Base-by-base conservation (phyloP, 1,284 basidiomycete species). In the Papiliotrema terrestris region DNA sequence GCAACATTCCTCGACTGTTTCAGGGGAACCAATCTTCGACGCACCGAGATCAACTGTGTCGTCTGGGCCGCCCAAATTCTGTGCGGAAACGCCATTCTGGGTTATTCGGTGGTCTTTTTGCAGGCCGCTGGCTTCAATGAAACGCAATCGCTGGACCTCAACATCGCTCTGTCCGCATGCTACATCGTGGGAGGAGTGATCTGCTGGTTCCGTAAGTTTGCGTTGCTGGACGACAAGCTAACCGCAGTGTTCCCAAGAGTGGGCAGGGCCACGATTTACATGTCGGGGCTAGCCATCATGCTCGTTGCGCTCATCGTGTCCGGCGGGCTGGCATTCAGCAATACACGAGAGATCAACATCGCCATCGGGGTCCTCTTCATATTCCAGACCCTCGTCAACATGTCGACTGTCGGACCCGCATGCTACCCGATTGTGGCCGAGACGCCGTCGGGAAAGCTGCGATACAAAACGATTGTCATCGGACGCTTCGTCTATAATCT, bases 401-500 rank as follows among this genome's bases (percentile, higher is more conserved):
- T 65, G 56, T 59, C 64, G 23, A 66, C 69, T 15, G 54, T 65
- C 52, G 69, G 69, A 9, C 68, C 68, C 2, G 59, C 71, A 39
- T 73, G 74, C 54, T 79, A 78, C 61, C 67, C 71, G 45, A 64
- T 80, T 45, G 76, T 79, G 17, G 76, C 76, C 15, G 79, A 80
- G 54, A 68, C 75, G 14, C 65, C 72, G 0, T 74, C 75, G 17
- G 77, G 75, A 17, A 71, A 77, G 38, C 70, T 80, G 3, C 66
- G 79, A 45, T 73, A 78, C 54, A 81, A 81, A 70, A 78, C 80
- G 1, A 75, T 81, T 62, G 79, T 77, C 26, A 55, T 66, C 36
- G 61, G 61, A 44, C 57, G 64, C 47, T 55, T 66, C 39, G 55
- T 59, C 20, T 68, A 62, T 55, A 59, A 65, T 38, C 44, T 65